Base-by-base conservation (phyloP, 2,329 filamentous ascomycete genomes). In the Fusarium redolens region DNA sequence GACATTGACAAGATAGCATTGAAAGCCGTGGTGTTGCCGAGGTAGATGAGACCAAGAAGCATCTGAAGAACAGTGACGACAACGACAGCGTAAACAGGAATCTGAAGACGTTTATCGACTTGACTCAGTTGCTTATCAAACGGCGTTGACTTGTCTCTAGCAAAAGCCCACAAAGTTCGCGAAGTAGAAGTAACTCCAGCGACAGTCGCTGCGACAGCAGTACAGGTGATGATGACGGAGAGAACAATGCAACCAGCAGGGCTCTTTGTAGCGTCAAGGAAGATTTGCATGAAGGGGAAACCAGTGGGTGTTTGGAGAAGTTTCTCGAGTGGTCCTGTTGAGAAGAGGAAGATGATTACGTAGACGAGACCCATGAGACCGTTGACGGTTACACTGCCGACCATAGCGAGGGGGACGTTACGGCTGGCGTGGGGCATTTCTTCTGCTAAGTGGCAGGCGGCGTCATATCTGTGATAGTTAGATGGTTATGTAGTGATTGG, bases 321-420 rank as follows among this genome's bases (percentile, higher is more conserved):
- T 0, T 75, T 71, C 1, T 83, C 75, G 2, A 86, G 77, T 7
- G 75, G 71, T 3, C 83, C 83, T 1, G 85, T 80, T 2, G 80
- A 83, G 75, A 83, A 88, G 3, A 87, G 77, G 0, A 87, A 75
- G 10, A 86, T 76, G 58, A 85, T 78, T 37, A 78, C 79, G 68
- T 82, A 86, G 6, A 78, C 77, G 4, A 87, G 77, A 6, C 85
- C 86, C 52, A 87, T 81, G 2, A 86, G 54, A 0, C 85, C 85
- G 55, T 87, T 87, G 41, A 85, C 75, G 0, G 80, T 57, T 4
- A 81, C 78, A 43, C 78, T 80, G 8, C 80, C 79, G 0, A 82
- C 71, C 79, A 82, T 82, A 10, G 80, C 80, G 9, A 80, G 40
- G 0, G 80, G 80, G 0, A 82, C 80, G 28, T 81, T 78, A 0